phyloP scores from a whole-genome alignment of 495 filamentous ascomycete genomes.

The Cercophora newfieldiana region DNA sequence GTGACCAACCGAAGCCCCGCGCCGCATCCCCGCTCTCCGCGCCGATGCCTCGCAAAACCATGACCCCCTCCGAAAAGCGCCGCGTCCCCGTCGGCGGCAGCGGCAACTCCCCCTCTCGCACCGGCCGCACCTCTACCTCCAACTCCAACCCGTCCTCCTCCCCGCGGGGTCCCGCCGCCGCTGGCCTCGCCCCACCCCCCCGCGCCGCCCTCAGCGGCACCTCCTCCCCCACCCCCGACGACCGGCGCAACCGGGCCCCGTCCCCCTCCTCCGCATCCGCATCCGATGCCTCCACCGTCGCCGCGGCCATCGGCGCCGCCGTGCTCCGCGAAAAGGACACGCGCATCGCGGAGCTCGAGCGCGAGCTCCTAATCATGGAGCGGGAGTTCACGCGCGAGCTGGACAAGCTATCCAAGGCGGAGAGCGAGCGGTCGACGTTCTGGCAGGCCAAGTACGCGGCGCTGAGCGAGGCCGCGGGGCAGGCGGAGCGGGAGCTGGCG shows the following conservation, averaged over 20 bases:
- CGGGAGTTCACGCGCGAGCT: conserved; percentile 48
- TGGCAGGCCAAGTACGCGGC: conserved; percentile 50
- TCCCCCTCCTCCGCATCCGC: neutral
- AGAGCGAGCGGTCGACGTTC: conserved; percentile 45
- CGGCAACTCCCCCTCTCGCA: conserved; percentile 22
- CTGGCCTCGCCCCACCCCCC: conserved; percentile 40
- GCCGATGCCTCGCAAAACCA: conserved; percentile 8
- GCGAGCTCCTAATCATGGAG: conserved; percentile 45
- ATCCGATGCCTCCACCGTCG: conserved; percentile 18
- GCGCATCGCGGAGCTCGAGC: conserved; percentile 46
- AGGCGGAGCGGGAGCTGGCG: conserved; percentile 15
- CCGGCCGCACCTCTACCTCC: conserved; percentile 19
- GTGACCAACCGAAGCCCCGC: neutral
- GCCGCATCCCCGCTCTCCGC: neutral
- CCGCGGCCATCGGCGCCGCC: conserved; percentile 31
- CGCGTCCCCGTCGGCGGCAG: neutral
- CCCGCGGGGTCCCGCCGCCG: conserved; percentile 13
- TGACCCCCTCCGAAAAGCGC: conserved; percentile 25
- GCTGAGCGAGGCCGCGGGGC: conserved; percentile 35
- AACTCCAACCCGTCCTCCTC: conserved; percentile 12
- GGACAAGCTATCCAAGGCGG: conserved; percentile 43
- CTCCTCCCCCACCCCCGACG: conserved; percentile 38
- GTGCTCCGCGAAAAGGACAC: conserved; percentile 41
- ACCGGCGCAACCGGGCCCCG: conserved; percentile 11
- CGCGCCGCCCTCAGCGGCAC: conserved; percentile 40